Base-by-base conservation (phyloP, 164 flowering plant species). In the Chimonanthus praecox region DNA sequence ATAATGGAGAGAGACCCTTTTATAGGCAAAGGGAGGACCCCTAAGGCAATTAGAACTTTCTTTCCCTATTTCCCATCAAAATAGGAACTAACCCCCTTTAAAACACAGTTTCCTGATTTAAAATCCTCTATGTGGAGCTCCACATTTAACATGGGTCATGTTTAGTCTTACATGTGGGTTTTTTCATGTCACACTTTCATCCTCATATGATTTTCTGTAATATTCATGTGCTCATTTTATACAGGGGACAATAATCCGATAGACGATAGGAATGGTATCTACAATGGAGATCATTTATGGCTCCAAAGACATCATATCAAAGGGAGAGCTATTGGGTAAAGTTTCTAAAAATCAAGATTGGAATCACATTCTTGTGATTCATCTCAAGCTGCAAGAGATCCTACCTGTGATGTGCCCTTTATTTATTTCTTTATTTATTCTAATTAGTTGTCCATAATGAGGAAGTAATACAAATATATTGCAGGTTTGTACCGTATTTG, bases 241-340 rank as follows among this genome's bases (percentile, higher is more conserved):
- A 20, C 65, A 78, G 80, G 80, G 72, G 84, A 82, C 66, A 79
- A 74, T 62, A 80, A 82, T 76, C 6, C 1, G 2, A 13, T 0
- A 3, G 79, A 82, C 60, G 84, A 82, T 66, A 77, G 77, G 47
- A 5, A 54, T 48, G 80, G 75, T 5, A 43, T 77, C 33, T 79
- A 77, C 50, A 76, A 70, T 18, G 62, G 47, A 64, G 82, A 73
- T 66, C 79, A 79, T 44, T 45, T 50, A 7, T 82, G 84, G 82
- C 70, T 82, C 64, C 72, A 82, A 46, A 65, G 64, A 49, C 58
- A 71, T 48, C 71, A 79, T 74, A 58, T 81, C 45, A 74, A 72
- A 44, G 83, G 83, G 33, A 78, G 73, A 70, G 76, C 72, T 9
- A 20, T 74, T 2, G 83, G 81, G 83, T 81, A 76, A 75, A 72